Evolutionary conservation across 1,139 yeast species (phyloP).

Genomic region (Kurtzmaniella quercitrusa): DNA sequence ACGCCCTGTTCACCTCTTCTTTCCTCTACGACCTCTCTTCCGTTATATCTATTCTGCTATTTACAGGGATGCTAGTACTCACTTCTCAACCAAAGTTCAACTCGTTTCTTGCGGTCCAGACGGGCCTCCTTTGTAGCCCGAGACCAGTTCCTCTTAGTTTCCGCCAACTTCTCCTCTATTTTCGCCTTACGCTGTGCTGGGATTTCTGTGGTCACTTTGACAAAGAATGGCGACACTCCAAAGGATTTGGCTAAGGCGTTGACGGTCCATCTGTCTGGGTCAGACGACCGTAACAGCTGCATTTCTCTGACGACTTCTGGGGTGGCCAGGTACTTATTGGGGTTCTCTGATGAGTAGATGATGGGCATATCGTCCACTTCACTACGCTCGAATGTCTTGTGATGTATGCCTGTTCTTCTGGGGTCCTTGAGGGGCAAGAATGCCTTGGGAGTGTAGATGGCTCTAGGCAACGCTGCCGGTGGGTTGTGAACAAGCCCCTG

Average conservation of each 20-base stretch:
- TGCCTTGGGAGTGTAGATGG: slow-evolving; percentile 58
- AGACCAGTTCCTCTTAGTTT: slow-evolving; percentile 11
- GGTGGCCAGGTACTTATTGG: slow-evolving; percentile 55
- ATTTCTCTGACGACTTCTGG: slow-evolving; percentile 62
- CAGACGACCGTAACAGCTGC: slow-evolving; percentile 51
- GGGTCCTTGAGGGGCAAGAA: slow-evolving; percentile 67
- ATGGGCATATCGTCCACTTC: slow-evolving; percentile 53
- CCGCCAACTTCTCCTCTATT: slow-evolving; percentile 13
- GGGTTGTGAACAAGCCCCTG: slow-evolving; percentile 40
- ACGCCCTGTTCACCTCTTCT: too few species aligned
- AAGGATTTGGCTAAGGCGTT: slow-evolving; percentile 63
- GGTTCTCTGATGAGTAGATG: slow-evolving; percentile 31
- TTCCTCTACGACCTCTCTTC: not conserved
- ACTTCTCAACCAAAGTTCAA: slow-evolving; percentile 59
- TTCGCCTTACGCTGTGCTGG: slow-evolving; percentile 12
- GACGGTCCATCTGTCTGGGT: slow-evolving; percentile 67
- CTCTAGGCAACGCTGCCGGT: slow-evolving; percentile 28
- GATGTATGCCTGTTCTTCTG: slow-evolving; percentile 37
- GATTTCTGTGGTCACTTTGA: slow-evolving; percentile 23
- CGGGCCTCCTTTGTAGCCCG: slow-evolving; percentile 29
- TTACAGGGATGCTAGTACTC: slow-evolving; percentile 21
- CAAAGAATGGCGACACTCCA: slow-evolving; percentile 25
- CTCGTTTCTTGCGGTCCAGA: slow-evolving; percentile 53
- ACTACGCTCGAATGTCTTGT: slow-evolving; percentile 29
- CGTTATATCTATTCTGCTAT: not conserved